Evolutionary conservation across 139 green algal genomes (phyloP).

Genomic region (Raphidocelis subcapitata): DNA sequence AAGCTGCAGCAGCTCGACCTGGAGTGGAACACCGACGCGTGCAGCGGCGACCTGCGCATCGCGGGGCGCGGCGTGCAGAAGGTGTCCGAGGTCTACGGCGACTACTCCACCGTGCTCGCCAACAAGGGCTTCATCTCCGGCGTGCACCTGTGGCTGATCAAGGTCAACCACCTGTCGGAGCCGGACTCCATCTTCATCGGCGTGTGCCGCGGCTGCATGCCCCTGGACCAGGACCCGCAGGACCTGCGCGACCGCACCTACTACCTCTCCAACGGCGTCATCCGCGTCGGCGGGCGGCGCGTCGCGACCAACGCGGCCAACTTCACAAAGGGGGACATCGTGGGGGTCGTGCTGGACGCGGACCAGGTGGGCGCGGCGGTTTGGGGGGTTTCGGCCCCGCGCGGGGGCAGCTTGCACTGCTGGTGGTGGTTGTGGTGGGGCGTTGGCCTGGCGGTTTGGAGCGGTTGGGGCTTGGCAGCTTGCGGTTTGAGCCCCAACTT

Average conservation of each 20-base stretch:
- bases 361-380: constrained; percentile 45
- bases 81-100: constrained; percentile 60
- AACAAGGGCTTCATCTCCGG: constrained; percentile 60
- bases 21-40: constrained; percentile 48
- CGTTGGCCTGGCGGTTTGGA: too few relatives aligned
- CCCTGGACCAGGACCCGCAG: constrained; percentile 61
- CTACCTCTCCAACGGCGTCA: constrained; percentile 61
- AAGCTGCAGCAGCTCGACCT: constrained; percentile 64
- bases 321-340: constrained; percentile 61
- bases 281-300: constrained; percentile 53
- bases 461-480: too few relatives aligned
- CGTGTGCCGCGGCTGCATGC: constrained; percentile 62
- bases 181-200: constrained; percentile 66
- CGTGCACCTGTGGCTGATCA: constrained; percentile 64
- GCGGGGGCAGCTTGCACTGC: too few relatives aligned
- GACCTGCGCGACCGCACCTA: constrained; percentile 55
- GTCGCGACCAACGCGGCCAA: constrained; percentile 55
- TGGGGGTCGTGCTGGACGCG: constrained; percentile 60
- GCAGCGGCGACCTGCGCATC: constrained; percentile 53
- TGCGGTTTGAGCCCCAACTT: too few relatives aligned
- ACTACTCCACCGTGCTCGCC: constrained; percentile 61
- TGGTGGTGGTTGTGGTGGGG: too few relatives aligned
- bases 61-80: constrained; percentile 44
- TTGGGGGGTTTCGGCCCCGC: too few relatives aligned
- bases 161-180: constrained; percentile 61